Conservation (phyloP, 352 stramenopile species). For the Globisporangium orthogonon region DNA sequence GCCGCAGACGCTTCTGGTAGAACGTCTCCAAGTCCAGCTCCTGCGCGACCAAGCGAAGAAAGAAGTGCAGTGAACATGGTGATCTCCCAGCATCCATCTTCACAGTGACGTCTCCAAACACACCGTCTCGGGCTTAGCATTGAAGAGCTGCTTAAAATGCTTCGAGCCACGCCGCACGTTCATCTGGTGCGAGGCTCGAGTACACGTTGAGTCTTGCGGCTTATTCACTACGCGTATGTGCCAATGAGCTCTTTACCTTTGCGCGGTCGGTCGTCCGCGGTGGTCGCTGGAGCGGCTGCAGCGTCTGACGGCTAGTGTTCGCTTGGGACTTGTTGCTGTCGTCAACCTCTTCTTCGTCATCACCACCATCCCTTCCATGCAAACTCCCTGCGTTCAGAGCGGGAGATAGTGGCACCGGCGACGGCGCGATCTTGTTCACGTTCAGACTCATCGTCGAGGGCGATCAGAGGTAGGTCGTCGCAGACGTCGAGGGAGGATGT, state of each 20-base stretch:
- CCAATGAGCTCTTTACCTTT: constrained; percentile 11
- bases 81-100: background rate
- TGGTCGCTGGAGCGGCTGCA: background rate
- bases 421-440: constrained; percentile 17
- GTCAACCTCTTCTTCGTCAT: background rate
- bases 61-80: background rate
- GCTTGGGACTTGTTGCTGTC: background rate
- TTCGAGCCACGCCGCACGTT: constrained; percentile 24
- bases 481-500: background rate
- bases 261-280: constrained; percentile 16
- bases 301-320: background rate
- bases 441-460: constrained; percentile 4
- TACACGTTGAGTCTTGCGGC: background rate
- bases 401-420: background rate
- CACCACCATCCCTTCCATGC: background rate
- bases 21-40: constrained; percentile 53
- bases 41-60: constrained; percentile 12
- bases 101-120: too few relatives aligned
- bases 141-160: constrained; percentile 22
- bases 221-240: background rate
- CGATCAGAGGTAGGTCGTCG: background rate
- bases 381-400: background rate
- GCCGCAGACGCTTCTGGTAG: constrained; percentile 42
- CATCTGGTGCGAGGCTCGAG: constrained; percentile 9
- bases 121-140: constrained; percentile 16